Evolutionary conservation across 371 early-diverging fungal species (phyloP), one percentile per base, ranked within the genome.

Genomic region (Smittium culicis): DNA sequence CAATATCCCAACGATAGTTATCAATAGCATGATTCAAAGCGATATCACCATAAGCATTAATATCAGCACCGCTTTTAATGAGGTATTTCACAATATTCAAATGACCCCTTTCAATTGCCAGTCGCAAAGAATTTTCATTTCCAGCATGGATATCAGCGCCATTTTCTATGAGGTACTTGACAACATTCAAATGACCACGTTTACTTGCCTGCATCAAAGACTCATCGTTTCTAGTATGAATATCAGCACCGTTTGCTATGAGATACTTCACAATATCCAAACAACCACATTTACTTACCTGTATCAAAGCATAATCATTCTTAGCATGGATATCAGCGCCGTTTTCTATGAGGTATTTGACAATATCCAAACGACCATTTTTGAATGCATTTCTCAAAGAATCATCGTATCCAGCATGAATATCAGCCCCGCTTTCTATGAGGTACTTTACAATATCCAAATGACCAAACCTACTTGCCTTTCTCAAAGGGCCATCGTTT

Each of bases 381-480:
- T 64, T 66, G 60, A 70, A 75, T 57, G 66, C 63, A 11, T 73
- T 76, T 1, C 76, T 68, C 45, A 75, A 58, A 25, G 76, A 31
- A 35, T 70, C 67, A 69, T 71, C 72, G 32, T 75, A 57, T 54
- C 70, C 45, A 16, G 68, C 77, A 14, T 54, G 68, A 28, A 34
- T 65, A 25, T 55, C 34, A 16, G 76, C 76, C 27, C 76, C 76
- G 1, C 28, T 54, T 0, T 62, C 68, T 5, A 35, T n/a, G 1
- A 32, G 61, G 25, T 70, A 64, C 32, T 61, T 59, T n/a, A 30
- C 70, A 1, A 66, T 5, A 33, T 70, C 70, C 20, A 69, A 58
- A 63, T 75, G 72, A 57, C 76, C 76, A 16, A 33, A 35, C 66
- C 72, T 66, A 34, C 70, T 73, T 0, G 76, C 76, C n/a, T 64